Conservation (phyloP, 257 asterid genomes). For the Solanum virginianum region DNA sequence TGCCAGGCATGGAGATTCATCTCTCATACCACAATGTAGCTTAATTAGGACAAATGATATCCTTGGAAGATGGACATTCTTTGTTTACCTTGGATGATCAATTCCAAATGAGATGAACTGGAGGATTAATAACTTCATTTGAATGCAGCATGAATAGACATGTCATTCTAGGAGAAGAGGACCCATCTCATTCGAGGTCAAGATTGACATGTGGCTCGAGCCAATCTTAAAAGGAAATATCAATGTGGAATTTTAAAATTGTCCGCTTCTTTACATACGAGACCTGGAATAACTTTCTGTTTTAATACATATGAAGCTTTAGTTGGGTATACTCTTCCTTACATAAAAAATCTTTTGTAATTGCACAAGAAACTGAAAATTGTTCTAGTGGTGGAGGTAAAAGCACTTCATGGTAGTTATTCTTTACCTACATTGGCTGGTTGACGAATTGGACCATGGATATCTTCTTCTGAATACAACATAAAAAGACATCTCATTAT, state of each 20-base stretch:
- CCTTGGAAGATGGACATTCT: neutral
- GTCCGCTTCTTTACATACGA: neutral
- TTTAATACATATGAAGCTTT: neutral
- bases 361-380: neutral
- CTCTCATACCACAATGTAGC: neutral
- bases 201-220: neutral
- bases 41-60: neutral
- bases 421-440: neutral
- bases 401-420: neutral
- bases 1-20: neutral
- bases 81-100: neutral
- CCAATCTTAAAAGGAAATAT: neutral
- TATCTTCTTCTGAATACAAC: neutral
- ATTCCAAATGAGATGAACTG: neutral
- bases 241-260: neutral
- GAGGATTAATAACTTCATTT: slow-evolving; percentile 8
- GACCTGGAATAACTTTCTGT: neutral
- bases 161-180: neutral
- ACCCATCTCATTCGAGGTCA: neutral
- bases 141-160: neutral
- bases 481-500: slow-evolving; percentile 17
- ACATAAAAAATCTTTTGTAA: neutral
- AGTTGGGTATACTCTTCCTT: neutral
- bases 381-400: neutral
- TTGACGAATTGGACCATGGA: neutral